A percentile compares a stretch with the other conserved stretches of the same genome.
These are phyloP conservation scores for Dalbergia cochinchinensis DNA, from an alignment of 306 rosid genomes.

Conservation along the genomic window DNA sequence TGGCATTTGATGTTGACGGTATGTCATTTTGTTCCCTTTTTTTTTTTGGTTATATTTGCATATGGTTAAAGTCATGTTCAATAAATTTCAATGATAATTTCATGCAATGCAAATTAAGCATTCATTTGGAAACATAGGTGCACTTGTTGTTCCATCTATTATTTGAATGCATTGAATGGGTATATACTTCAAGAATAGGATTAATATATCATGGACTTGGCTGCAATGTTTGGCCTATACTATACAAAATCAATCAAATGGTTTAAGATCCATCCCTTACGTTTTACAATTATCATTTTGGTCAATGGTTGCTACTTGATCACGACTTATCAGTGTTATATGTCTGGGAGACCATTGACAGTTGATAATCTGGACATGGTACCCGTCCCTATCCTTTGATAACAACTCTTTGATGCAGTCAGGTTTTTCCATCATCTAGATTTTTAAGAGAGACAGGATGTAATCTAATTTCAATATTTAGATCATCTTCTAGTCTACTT, in stretches of 20 bases:
- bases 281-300: background rate
- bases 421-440: conserved; percentile 1
- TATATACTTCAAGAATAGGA: background rate
- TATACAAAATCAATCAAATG: conserved; percentile 16
- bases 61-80: conserved; percentile 26
- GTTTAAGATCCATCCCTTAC: conserved; percentile 10
- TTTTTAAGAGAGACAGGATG: background rate
- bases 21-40: conserved; percentile 22
- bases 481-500: background rate
- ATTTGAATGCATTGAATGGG: conserved; percentile 7
- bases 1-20: conserved; percentile 92
- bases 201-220: conserved; percentile 6
- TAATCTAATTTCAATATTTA: conserved; percentile 13
- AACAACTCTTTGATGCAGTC: background rate
- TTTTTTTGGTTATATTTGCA: conserved; percentile 19
- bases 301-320: conserved; percentile 19
- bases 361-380: conserved; percentile 7
- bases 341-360: conserved; percentile 9
- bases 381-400: background rate
- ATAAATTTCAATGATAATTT: conserved; percentile 11
- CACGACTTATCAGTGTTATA: background rate
- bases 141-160: conserved; percentile 20
- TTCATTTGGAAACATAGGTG: background rate
- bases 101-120: background rate
- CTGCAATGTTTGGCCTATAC: background rate